Percentiles rank a stretch among this genome's conserved stretches.
phyloP scores from a whole-genome alignment of 495 filamentous ascomycete species.

The Neurospora sublineolata region DNA sequence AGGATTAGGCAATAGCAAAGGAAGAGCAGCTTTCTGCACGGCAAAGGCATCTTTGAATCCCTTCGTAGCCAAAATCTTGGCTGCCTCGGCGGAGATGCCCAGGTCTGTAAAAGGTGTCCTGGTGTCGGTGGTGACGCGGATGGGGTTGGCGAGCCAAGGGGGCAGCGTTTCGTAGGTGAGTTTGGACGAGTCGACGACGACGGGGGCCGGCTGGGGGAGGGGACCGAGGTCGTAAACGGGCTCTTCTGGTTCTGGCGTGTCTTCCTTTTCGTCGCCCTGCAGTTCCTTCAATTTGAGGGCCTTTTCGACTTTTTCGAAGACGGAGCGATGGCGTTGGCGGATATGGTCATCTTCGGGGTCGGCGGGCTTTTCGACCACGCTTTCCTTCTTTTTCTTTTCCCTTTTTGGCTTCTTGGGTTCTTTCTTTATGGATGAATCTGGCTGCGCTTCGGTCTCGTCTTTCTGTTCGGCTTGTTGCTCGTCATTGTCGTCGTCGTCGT shows the following conservation, averaged over 20 bases:
- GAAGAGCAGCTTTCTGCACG: slow-evolving; percentile 71
- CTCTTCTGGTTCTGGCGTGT: slow-evolving; percentile 27
- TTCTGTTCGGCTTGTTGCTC: neutral
- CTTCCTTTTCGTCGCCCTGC: slow-evolving; percentile 13
- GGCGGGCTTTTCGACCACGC: slow-evolving; percentile 1
- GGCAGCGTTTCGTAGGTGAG: slow-evolving; percentile 47
- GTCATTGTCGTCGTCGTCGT: neutral
- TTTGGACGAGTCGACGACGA: slow-evolving; percentile 38
- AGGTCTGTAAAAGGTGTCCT: slow-evolving; percentile 51
- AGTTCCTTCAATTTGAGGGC: slow-evolving; percentile 22
- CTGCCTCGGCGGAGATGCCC: slow-evolving; percentile 29
- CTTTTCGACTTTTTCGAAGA: slow-evolving; percentile 39
- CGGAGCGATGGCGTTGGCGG: slow-evolving; percentile 29
- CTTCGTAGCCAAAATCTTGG: slow-evolving; percentile 47
- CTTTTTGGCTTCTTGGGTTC: slow-evolving; percentile 16
- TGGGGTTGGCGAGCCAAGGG: slow-evolving; percentile 64
- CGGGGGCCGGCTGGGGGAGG: slow-evolving; percentile 61
- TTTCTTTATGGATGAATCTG: neutral
- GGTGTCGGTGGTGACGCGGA: slow-evolving; percentile 46
- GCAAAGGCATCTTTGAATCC: slow-evolving; percentile 70
- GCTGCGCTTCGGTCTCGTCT: neutral
- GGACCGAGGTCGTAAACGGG: slow-evolving; percentile 56
- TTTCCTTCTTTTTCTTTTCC: slow-evolving; percentile 25
- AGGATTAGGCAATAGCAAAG: slow-evolving; percentile 54
- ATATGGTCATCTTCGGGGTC: slow-evolving; percentile 11